Percentiles rank a stretch among this genome's conserved stretches.
These are phyloP conservation scores for Phytophthora pinifolia DNA, from an alignment of 352 stramenopile genomes.

Conservation along the genomic window DNA sequence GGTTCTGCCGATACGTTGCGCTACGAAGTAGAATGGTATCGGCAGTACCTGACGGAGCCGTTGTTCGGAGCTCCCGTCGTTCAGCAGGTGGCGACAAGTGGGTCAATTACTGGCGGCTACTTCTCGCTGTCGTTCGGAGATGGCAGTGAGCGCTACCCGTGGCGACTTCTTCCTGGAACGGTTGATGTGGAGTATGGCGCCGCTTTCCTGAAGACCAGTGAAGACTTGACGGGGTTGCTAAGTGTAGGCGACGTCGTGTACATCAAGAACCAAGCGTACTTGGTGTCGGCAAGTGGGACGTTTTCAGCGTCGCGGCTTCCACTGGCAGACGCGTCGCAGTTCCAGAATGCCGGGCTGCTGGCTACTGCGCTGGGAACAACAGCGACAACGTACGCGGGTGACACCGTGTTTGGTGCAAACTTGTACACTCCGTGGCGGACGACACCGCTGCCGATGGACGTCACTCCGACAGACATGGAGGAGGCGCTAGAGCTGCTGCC, in stretches of 20 bases:
- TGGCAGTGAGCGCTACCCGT: constrained; percentile 32
- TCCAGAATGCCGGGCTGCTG: constrained; percentile 20
- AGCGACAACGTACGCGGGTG: constrained; percentile 44
- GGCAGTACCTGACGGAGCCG: constrained; percentile 46
- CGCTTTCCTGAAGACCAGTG: constrained; percentile 73
- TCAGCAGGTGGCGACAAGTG: constrained; percentile 56
- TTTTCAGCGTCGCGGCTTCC: constrained; percentile 79
- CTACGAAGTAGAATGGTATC: constrained; percentile 79
- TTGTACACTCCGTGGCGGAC: constrained; percentile 65
- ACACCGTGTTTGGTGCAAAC: constrained; percentile 36
- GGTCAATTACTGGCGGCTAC: constrained; percentile 44
- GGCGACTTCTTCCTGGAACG: constrained; percentile 48
- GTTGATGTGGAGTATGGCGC: constrained; percentile 55
- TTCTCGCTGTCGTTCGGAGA: constrained; percentile 73
- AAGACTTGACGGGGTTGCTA: constrained; percentile 88
- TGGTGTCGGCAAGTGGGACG: constrained; percentile 62
- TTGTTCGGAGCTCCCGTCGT: constrained; percentile 60
- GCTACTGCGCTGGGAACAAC: constrained; percentile 29
- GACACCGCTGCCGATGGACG: constrained; percentile 53
- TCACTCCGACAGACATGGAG: constrained; percentile 58
- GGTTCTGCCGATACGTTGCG: constrained; percentile 24
- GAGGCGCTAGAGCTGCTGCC: constrained; percentile 88
- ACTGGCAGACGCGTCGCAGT: constrained; percentile 41
- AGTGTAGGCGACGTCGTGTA: constrained; percentile 79
- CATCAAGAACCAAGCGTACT: constrained; percentile 72